phyloP scores from a whole-genome alignment of 2,329 filamentous ascomycete species.

The Colletotrichum tofieldiae region DNA sequence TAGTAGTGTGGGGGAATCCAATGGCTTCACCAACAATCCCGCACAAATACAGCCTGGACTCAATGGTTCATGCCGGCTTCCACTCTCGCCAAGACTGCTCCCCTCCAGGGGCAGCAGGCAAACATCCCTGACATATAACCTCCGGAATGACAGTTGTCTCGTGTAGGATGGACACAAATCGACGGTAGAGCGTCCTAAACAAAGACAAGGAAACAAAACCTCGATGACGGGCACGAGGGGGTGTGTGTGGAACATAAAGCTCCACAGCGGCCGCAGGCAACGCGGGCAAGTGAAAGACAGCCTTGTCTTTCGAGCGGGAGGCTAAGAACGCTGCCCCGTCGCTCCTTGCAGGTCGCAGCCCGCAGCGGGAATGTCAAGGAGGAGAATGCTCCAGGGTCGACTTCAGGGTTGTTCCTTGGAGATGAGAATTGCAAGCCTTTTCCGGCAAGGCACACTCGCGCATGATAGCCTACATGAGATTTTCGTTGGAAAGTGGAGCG shows the following conservation, averaged over 20 bases:
- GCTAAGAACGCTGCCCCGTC: slow-evolving; percentile 21
- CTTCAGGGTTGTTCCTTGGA: slow-evolving; percentile 34
- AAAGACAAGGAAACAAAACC: slow-evolving; percentile 1
- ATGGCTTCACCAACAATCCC: not conserved
- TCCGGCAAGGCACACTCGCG: slow-evolving; percentile 20
- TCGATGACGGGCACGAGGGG: not conserved
- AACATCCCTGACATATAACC: not conserved
- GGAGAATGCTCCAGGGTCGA: slow-evolving; percentile 6
- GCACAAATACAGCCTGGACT: slow-evolving; percentile 2
- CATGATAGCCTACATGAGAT: slow-evolving; percentile 12
- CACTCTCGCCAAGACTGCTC: slow-evolving; percentile 13
- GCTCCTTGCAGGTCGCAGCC: slow-evolving; percentile 1
- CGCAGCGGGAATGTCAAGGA: slow-evolving; percentile 20
- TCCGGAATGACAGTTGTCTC: slow-evolving; percentile 53
- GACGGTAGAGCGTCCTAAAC: slow-evolving; percentile 44
- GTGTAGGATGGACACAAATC: slow-evolving; percentile 52
- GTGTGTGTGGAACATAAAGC: slow-evolving; percentile 35
- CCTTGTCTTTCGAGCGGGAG: slow-evolving; percentile 36
- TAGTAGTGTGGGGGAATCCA: slow-evolving; percentile 9
- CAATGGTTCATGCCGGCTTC: slow-evolving; percentile 21
- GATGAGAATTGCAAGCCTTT: slow-evolving; percentile 29
- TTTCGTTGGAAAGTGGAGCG: slow-evolving; percentile 24
- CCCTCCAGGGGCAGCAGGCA: slow-evolving; percentile 11
- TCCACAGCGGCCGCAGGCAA: slow-evolving; percentile 58
- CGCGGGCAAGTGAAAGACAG: slow-evolving; percentile 16